Evolutionary conservation across 1,139 yeast genomes (phyloP).

Genomic region (Saccharomycopsis phalli): DNA sequence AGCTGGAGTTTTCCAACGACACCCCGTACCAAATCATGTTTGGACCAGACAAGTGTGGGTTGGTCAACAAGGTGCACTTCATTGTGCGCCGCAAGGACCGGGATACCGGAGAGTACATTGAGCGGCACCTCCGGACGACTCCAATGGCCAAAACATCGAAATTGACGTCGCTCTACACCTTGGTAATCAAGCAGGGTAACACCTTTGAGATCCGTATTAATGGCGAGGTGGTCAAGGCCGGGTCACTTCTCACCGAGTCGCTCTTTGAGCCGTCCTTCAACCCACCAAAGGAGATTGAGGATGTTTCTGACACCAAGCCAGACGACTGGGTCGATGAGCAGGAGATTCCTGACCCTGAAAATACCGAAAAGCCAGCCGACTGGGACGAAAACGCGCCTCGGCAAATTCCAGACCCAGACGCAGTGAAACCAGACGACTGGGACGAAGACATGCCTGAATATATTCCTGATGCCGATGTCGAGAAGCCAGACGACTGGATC

Average conservation of each 20-base stretch:
- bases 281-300: constrained; percentile 56
- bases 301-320: constrained; percentile 59
- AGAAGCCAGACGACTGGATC: constrained; percentile 70
- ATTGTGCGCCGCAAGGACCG: constrained; percentile 56
- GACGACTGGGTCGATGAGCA: constrained; percentile 70
- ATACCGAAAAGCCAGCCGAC: constrained; percentile 60
- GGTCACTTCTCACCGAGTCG: constrained; percentile 48
- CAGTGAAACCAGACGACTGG: constrained; percentile 71
- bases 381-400: constrained; percentile 67
- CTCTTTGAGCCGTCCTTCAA: constrained; percentile 53
- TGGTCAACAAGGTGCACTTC: constrained; percentile 69
- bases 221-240: constrained; percentile 65
- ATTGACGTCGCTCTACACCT: constrained; percentile 60
- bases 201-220: constrained; percentile 74
- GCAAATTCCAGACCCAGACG: constrained; percentile 56
- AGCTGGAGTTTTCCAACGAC: constrained; percentile 41
- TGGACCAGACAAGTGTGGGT: constrained; percentile 91
- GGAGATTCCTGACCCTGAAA: constrained; percentile 57
- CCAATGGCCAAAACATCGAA: constrained; percentile 57
- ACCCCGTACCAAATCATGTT: constrained; percentile 83
- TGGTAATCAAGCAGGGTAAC: constrained; percentile 55
- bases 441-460: constrained; percentile 50
- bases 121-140: constrained; percentile 58
- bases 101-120: constrained; percentile 46
- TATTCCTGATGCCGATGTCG: constrained; percentile 58